These are phyloP conservation scores for Phytophthora idaei DNA, from an alignment of 352 stramenopile species.

Conservation along the genomic window DNA sequence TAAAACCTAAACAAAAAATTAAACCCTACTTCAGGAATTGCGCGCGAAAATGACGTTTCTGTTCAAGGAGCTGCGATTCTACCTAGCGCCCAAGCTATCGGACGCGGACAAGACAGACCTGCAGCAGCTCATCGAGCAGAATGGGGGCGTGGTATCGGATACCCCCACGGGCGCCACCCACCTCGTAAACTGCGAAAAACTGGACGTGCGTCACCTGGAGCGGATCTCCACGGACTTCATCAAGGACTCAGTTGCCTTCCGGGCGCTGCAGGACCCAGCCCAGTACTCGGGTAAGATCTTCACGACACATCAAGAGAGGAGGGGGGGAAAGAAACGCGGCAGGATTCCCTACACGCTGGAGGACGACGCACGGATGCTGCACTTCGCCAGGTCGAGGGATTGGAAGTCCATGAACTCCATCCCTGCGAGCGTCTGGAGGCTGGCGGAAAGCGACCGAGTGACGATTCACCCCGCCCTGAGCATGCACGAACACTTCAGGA, in stretches of 20 bases:
- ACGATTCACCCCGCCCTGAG: conserved; percentile 43
- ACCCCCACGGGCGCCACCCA: conserved; percentile 27
- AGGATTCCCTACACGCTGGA: conserved; percentile 39
- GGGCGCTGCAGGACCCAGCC: conserved; percentile 32
- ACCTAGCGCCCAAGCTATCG: conserved; percentile 38
- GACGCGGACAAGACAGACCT: conserved; percentile 29
- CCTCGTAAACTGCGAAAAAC: conserved; percentile 44
- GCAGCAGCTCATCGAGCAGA: conserved; percentile 33
- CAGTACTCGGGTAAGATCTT: conserved; percentile 44
- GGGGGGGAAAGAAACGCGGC: not conserved
- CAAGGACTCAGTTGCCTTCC: conserved; percentile 47
- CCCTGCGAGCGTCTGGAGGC: conserved; percentile 22
- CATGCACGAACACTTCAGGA: conserved; percentile 65
- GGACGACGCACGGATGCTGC: conserved; percentile 59
- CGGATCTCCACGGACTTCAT: conserved; percentile 60
- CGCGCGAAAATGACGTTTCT: conserved; percentile 18
- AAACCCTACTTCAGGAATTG: conserved; percentile 6
- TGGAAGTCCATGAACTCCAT: conserved; percentile 32
- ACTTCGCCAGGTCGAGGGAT: conserved; percentile 37
- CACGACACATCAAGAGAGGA: not conserved
- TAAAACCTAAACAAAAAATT: no score
- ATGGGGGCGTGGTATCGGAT: conserved; percentile 42
- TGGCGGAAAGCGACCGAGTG: conserved; percentile 30
- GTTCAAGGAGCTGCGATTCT: conserved; percentile 48
- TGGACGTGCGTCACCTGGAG: conserved; percentile 28